Evolutionary conservation across 106 monocot species (phyloP).

Genomic region (Platanthera guangdongensis): DNA sequence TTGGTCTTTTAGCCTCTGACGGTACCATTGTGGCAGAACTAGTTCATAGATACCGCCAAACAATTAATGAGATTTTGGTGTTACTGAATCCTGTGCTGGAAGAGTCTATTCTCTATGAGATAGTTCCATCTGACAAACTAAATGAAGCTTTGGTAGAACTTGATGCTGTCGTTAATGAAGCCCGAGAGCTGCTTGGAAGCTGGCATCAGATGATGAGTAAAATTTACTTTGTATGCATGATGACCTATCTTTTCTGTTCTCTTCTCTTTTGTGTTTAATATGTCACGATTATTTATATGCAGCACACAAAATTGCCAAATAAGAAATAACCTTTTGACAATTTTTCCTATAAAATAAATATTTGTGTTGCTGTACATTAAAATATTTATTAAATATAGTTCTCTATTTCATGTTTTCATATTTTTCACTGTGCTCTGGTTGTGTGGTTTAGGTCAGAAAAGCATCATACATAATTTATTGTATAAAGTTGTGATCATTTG

Average conservation of each 20-base stretch:
- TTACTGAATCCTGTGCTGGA: slow-evolving; percentile 51
- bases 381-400: background rate
- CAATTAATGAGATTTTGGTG: slow-evolving; percentile 50
- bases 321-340: background rate
- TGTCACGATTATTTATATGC: background rate
- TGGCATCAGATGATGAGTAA: slow-evolving; percentile 83
- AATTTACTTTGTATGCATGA: slow-evolving; percentile 65
- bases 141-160: slow-evolving; percentile 42
- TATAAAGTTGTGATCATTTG: background rate
- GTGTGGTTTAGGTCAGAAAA: background rate
- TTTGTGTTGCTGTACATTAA: background rate
- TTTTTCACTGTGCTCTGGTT: background rate
- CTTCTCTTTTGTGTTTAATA: background rate
- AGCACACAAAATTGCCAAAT: background rate
- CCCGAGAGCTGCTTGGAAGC: slow-evolving; percentile 44
- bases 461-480: background rate
- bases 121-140: slow-evolving; percentile 38
- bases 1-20: slow-evolving; percentile 38
- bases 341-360: background rate
- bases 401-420: background rate
- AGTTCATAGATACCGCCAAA: slow-evolving; percentile 53
- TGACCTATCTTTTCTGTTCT: background rate
- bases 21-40: slow-evolving; percentile 28
- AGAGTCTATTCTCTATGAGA: slow-evolving; percentile 21
- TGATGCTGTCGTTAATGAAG: slow-evolving; percentile 35